A percentile compares a stretch with the other conserved stretches of the same genome.
These are phyloP conservation scores for Plasmodium gallinaceum DNA, from an alignment of 169 alveolate species.

Conservation along the genomic window DNA sequence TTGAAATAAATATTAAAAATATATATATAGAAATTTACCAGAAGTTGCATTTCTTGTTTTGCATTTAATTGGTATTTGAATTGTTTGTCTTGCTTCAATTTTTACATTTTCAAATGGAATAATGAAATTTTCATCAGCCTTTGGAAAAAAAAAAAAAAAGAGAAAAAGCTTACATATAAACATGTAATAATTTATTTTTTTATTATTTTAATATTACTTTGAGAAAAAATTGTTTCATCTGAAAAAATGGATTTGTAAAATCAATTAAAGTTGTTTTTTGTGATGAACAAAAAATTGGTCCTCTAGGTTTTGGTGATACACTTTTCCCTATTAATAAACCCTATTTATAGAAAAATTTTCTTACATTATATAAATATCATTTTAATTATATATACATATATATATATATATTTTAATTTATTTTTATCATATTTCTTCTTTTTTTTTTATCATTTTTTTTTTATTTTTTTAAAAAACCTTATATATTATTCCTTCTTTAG, in stretches of 20 bases:
- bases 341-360: slow-evolving; percentile 9
- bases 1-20: neutral
- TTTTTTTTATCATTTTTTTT: slow-evolving; percentile 2
- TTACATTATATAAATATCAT: neutral
- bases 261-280: slow-evolving; percentile 69
- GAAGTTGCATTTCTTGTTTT: slow-evolving; percentile 57
- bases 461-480: slow-evolving; percentile 22
- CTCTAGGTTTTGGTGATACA: slow-evolving; percentile 69
- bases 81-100: slow-evolving; percentile 63
- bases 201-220: slow-evolving; percentile 18
- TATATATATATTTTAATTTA: neutral
- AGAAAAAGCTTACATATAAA: neutral
- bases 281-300: slow-evolving; percentile 76
- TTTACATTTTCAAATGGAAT: slow-evolving; percentile 55
- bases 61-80: slow-evolving; percentile 68
- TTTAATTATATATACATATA: neutral
- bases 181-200: neutral
- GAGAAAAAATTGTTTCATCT: slow-evolving; percentile 43
- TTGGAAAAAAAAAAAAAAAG: neutral
- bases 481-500: slow-evolving; percentile 70
- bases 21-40: slow-evolving; percentile 9
- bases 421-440: slow-evolving; percentile 19
- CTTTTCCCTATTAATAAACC: slow-evolving; percentile 68
- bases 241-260: slow-evolving; percentile 71
- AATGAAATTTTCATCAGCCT: slow-evolving; percentile 62